A percentile compares a stretch with the other conserved stretches of the same genome.
phyloP scores from a whole-genome alignment of 768 basidiomycete genomes.

The Russula olivacea region DNA sequence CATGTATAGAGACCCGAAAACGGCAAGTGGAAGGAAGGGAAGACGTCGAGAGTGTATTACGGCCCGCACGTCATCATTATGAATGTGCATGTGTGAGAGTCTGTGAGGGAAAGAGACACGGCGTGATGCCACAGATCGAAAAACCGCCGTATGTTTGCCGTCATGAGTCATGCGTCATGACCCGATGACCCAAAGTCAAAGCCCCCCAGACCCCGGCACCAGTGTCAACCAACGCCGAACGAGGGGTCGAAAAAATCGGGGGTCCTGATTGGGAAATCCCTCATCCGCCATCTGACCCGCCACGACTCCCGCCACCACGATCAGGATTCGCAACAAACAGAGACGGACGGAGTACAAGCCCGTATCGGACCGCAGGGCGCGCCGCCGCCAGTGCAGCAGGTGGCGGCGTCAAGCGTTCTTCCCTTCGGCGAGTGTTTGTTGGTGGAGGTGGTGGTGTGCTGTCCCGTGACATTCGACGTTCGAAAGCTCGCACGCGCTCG shows the following conservation, averaged over 20 bases:
- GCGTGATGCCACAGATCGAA: not conserved
- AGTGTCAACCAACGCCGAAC: not conserved
- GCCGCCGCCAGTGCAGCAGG: not conserved
- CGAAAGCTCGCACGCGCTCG: constrained; percentile 50
- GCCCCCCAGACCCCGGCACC: not conserved
- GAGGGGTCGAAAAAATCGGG: not conserved
- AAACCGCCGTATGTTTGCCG: not conserved
- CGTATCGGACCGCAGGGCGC: constrained; percentile 47
- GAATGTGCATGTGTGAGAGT: not conserved
- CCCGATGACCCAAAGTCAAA: not conserved
- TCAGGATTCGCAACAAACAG: constrained; percentile 76
- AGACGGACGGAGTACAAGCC: constrained; percentile 54
- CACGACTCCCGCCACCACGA: constrained; percentile 12
- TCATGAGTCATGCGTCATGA: not conserved
- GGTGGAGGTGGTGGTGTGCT: constrained; percentile 34
- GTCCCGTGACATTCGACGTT: constrained; percentile 52
- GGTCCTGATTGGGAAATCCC: not conserved
- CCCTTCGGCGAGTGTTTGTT: constrained; percentile 40
- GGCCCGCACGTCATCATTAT: not conserved
- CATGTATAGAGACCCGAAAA: constrained; percentile 4
- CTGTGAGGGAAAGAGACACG: not conserved
- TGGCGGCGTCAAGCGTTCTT: constrained; percentile 30
- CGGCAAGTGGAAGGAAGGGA: not conserved
- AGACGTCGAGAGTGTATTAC: not conserved
- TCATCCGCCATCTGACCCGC: constrained; percentile 26